phyloP scores from a whole-genome alignment of 2,329 filamentous ascomycete species.

The Ambrosiella cleistominuta region DNA sequence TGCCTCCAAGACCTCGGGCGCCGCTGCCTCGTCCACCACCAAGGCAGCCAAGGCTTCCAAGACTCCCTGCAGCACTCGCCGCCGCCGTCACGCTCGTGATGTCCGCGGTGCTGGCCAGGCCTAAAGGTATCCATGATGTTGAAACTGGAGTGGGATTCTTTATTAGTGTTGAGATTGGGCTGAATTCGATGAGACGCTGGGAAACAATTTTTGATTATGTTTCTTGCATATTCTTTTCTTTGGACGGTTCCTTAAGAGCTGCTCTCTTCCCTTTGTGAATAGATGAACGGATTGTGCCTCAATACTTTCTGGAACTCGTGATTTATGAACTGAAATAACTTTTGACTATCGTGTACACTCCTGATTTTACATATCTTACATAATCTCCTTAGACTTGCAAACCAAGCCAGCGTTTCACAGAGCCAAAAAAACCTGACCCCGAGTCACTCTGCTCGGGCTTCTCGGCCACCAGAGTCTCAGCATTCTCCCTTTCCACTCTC shows the following conservation, averaged over 20 bases:
- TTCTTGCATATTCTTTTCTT: too few relatives aligned
- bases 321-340: not conserved
- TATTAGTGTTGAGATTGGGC: not conserved
- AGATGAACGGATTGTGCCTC: not conserved
- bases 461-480: not conserved
- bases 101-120: not conserved
- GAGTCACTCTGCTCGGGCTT: too few relatives aligned
- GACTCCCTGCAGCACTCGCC: not conserved
- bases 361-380: not conserved
- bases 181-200: too few relatives aligned
- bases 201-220: too few relatives aligned
- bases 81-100: conserved; percentile 9
- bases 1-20: not conserved
- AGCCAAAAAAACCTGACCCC: too few relatives aligned
- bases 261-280: not conserved
- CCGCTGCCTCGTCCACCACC: not conserved
- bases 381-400: not conserved
- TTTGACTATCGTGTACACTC: not conserved
- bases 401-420: not conserved
- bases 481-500: not conserved
- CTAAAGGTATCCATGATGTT: not conserved
- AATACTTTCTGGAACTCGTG: not conserved
- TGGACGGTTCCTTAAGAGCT: not conserved
- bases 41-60: not conserved
- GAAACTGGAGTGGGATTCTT: not conserved